Base-by-base conservation (phyloP, 306 rosid species). In the Ormosia emarginata region DNA sequence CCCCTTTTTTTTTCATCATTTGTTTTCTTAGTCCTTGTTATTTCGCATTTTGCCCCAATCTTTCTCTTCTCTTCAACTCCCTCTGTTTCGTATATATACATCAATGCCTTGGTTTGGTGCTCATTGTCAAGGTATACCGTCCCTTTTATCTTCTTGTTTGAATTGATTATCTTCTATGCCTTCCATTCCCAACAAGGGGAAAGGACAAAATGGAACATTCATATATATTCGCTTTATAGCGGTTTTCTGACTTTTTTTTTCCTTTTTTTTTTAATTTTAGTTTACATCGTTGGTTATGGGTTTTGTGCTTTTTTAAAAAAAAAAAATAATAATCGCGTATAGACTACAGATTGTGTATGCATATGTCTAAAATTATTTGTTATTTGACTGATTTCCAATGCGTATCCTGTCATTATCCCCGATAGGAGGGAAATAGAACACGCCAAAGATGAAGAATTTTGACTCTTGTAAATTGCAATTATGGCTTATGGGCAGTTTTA, bases 121-220 rank as follows among this genome's bases (percentile, higher is more conserved):
- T 81, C 82, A 75, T 82, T 85, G 12, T 73, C 71, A 77, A 92
- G 94, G 93, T 92, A 80, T 84, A 77, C 7, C 58, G 75, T 83
- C 75, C 44, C 50, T 5, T 72, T 77, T 67, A 66, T 47, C 62
- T 74, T 84, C 64, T 50, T 52, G 13, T 70, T 56, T 77, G 6
- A 64, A 58, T 81, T 34, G 15, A 34, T 75, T 34, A 52, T 2
- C 33, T 43, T 55, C 3, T 14, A 29, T 81, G 57, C 75, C 43
- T 44, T 11, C 17, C 40, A 67, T 2, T 61, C 29, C 14, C 34
- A 65, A 39, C 18, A 29, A 7, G 40, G 13, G 40, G 4, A 33
- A 30, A 8, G 6, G 10, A 67, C 57, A 37, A 43, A 56, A 69
- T 5, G 9, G 6, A 74, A 52, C 12, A 24, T 24, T 24, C 24